Base-by-base conservation (phyloP, 2,329 filamentous ascomycete genomes). In the Fusarium longipes region DNA sequence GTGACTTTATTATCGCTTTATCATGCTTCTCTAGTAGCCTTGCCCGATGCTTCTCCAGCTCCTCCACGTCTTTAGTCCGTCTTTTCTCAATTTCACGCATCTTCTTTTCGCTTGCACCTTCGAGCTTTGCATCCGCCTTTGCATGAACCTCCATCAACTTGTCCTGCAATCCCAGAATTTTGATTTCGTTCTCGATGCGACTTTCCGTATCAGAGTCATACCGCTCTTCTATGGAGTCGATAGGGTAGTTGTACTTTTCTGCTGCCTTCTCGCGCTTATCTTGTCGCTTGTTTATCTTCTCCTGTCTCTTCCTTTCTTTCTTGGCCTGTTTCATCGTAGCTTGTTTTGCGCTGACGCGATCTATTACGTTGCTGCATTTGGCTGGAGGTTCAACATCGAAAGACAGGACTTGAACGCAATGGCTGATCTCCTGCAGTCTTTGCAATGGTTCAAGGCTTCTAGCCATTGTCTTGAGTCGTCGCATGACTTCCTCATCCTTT, bases 331-430 rank as follows among this genome's bases (percentile, higher is more conserved):
- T 59, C 18, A 38, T 43, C 1, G 53, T 27, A 6, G 60, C 54
- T 20, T 64, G 61, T 7, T 64, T 64, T 6, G 60, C 61, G 12
- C 60, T 64, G 2, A 64, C 30, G 6, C 61, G 60, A 42, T 64
- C 61, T 6, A 64, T 8, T 10, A 64, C 15, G 4, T 64, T 65
- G 1, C 4, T 43, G 2, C 35, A 42, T 20, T 32, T 53, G 8
- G 8, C 5, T 0, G 54, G 52, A 10, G 53, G 45, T 3, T 43
- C 60, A 3, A 64, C 60, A 8, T 65, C 60, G 3, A 64, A 64
- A 12, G 36, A 59, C 4, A 64, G 22, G 1, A 0, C 3, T 1
- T 64, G 22, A 3, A 54, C 20, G 10, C 47, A 25, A 2, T 47
- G 7, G 0, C 18, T 15, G 2, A 64, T 38, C 17, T 64, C 60